These are phyloP conservation scores for Magnusiomyces suaveolens DNA, from an alignment of 1,139 yeast species.

Conservation along the genomic window DNA sequence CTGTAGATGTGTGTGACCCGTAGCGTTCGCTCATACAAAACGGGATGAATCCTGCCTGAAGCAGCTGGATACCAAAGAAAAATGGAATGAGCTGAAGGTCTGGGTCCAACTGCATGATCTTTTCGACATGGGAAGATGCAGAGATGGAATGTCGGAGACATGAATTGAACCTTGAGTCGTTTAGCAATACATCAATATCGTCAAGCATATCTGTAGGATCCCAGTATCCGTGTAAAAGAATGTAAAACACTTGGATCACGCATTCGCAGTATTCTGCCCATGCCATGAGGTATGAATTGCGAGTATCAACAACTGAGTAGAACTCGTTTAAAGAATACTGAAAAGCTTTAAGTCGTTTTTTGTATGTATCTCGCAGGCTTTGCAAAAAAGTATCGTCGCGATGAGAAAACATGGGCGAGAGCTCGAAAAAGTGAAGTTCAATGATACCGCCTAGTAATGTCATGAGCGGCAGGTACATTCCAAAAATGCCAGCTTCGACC, in stretches of 20 bases:
- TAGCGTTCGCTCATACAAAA: conserved; percentile 26
- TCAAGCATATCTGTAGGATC: conserved; percentile 23
- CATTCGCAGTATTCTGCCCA: conserved; percentile 25
- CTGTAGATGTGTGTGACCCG: conserved; percentile 27
- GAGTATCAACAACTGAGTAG: conserved; percentile 10
- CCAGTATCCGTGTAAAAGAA: conserved; percentile 23
- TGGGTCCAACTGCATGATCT: conserved; percentile 23
- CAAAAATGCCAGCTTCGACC: conserved; percentile 22
- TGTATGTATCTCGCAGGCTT: conserved; percentile 18
- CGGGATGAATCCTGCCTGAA: conserved; percentile 26
- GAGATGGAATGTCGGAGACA: conserved; percentile 23
- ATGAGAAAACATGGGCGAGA: conserved; percentile 15
- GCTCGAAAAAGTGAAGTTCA: conserved; percentile 20
- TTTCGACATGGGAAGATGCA: conserved; percentile 24
- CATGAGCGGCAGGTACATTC: conserved; percentile 25
- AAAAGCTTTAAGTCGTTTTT: conserved; percentile 21
- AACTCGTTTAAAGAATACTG: conserved; percentile 21
- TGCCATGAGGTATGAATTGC: conserved; percentile 15
- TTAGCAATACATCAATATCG: conserved; percentile 21
- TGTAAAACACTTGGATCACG: conserved; percentile 23
- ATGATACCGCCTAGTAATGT: conserved; percentile 22
- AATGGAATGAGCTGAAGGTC: conserved; percentile 26
- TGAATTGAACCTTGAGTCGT: conserved; percentile 21
- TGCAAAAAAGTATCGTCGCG: conserved; percentile 16
- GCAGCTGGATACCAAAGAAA: conserved; percentile 26